Evolutionary conservation across 2,329 filamentous ascomycete genomes (phyloP).

Genomic region (Graphium sp.): DNA sequence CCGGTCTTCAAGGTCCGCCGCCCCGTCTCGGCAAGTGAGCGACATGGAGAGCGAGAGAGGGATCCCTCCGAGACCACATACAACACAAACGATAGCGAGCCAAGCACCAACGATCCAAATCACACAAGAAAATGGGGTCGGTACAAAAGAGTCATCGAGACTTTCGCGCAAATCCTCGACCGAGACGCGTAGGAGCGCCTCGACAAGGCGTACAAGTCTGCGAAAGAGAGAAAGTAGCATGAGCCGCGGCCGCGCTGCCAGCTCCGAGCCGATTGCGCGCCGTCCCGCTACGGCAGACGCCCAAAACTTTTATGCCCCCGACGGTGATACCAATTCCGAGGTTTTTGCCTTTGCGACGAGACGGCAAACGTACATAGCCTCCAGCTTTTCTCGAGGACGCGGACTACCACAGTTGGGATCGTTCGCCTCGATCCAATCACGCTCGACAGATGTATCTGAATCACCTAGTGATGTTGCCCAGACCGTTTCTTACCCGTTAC

Average conservation of each 20-base stretch:
- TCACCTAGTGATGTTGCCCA: conserved; percentile 21
- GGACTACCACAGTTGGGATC: conserved; percentile 27
- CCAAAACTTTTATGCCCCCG: conserved; percentile 31
- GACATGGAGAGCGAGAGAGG: conserved; percentile 11
- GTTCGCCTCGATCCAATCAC: conserved; percentile 21
- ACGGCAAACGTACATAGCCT: conserved; percentile 18
- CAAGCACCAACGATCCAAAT: conserved; percentile 59
- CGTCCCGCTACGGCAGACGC: conserved; percentile 27
- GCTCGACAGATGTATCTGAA: conserved; percentile 21
- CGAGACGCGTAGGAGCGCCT: conserved; percentile 25
- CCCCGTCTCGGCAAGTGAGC: conserved; percentile 2
- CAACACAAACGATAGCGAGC: conserved; percentile 24
- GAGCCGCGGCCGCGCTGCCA: conserved; percentile 26
- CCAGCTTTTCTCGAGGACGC: conserved; percentile 24
- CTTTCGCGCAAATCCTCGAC: conserved; percentile 15
- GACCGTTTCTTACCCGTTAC: conserved; percentile 27
- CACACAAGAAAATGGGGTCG: conserved; percentile 41
- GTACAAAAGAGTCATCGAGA: conserved; percentile 18
- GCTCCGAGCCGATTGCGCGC: conserved; percentile 19
- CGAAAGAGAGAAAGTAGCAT: conserved; percentile 12
- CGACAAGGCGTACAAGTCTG: conserved; percentile 18
- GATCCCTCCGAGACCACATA: conserved; percentile 13
- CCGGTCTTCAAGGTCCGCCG: conserved; percentile 2
- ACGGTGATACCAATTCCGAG: conserved; percentile 23
- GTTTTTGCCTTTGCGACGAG: conserved; percentile 25